Evolutionary conservation across 805 yeast genomes (phyloP), one percentile per base, ranked within the genome.

Genomic region (Yueomyces sp.): DNA sequence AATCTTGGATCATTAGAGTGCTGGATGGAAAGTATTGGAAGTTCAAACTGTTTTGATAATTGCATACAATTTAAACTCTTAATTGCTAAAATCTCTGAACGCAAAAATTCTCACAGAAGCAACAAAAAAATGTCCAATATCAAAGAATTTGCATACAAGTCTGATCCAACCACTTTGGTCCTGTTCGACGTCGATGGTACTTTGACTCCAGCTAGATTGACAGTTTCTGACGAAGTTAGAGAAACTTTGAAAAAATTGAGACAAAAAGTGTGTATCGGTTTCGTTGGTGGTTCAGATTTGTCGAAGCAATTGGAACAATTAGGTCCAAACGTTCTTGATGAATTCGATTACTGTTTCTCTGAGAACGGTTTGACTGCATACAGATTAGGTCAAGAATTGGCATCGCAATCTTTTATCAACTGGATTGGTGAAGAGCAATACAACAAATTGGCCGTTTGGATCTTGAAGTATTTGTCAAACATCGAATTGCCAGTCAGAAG

Each of bases 141-240:
- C 76, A 5, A 5, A 34, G 77, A 81, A 51, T 84, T 82, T 60
- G 66, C 85, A 37, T 69, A 82, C 62, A 80, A 78, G 66, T 83
- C 85, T 69, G 73, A 80, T 53, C 94, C 94, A 62, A 81, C 85
- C 56, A 82, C 85, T 50, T 73, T 92, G 59, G 94, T 85, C 53
- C 78, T 92, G 52, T 92, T 92, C 68, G 99, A 92, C 60, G 99
- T 92, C 53, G 99, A 92, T 64, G 98, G 96, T 53, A 92, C 99
- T 45, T 75, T 92, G 66, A 90, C 97, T 38, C 98, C 97, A 53
- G 97, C 98, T 44, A 86, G 99, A 73, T 76, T 80, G 63, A 64
- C 60, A 37, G 67, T 83, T 55, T 78, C 87, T 49, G 75, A 77
- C 57, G 95, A 87, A 67, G 82, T 92, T 80, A 76, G 69, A 60